phyloP scores from a whole-genome alignment of 192 early-diverging fungal genomes.

The Umbelopsis sp. region DNA sequence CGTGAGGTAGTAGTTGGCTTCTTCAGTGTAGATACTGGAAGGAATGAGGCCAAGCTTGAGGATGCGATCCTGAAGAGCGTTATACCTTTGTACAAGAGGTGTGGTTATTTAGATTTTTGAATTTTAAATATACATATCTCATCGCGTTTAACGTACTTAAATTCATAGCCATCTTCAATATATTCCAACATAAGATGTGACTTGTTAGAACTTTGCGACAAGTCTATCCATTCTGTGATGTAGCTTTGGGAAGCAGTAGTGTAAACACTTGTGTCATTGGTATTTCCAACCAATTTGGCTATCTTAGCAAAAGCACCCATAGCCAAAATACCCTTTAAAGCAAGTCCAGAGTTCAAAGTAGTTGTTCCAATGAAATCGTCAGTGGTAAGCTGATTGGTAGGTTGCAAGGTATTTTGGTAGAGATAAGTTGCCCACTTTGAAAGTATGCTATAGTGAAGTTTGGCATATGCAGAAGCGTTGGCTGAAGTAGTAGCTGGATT shows the following conservation, averaged over 20 bases:
- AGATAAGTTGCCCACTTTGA: slow-evolving; percentile 5
- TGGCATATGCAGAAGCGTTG: background rate
- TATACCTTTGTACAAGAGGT: too few relatives aligned
- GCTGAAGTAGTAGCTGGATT: slow-evolving; percentile 6
- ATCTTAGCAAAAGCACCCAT: background rate
- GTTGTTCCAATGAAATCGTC: slow-evolving; percentile 18
- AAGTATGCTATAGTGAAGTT: background rate
- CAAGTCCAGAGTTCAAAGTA: background rate
- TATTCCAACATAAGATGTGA: slow-evolving; percentile 14
- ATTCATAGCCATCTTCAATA: slow-evolving; percentile 8
- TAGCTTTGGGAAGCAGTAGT: background rate
- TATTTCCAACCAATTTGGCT: slow-evolving; percentile 1
- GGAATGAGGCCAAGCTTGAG: slow-evolving; percentile 13
- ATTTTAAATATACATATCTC: background rate
- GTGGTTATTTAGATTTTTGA: too few relatives aligned
- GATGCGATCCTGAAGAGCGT: background rate
- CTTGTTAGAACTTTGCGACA: background rate
- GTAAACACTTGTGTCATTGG: background rate
- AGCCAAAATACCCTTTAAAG: slow-evolving; percentile 15
- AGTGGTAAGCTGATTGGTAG: slow-evolving; percentile 20
- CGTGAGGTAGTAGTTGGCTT: slow-evolving; percentile 7
- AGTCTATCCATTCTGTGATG: slow-evolving; percentile 1
- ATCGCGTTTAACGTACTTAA: background rate
- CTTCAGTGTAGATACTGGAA: background rate
- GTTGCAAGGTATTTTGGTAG: background rate